Base-by-base conservation (phyloP, 768 basidiomycete genomes). In the Suillus lakei region DNA sequence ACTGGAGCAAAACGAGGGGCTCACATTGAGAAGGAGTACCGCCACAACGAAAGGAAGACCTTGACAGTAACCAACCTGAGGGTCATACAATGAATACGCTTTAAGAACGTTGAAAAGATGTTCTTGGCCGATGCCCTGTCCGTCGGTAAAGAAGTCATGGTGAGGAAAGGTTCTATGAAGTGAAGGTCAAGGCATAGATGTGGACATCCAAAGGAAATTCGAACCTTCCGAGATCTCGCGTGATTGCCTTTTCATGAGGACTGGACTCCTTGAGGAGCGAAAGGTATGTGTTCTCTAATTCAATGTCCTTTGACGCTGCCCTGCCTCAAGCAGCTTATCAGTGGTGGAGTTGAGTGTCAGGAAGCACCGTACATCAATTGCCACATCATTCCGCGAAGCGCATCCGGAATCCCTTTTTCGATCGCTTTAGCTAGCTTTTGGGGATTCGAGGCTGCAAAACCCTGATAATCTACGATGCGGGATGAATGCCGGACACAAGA, bases 61-160 rank as follows among this genome's bases (percentile, higher is more conserved):
- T 80, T 99, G 98, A 69, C 96, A 98, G 74, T 99, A 99, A 10
- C 98, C 98, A 6, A 99, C 97, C 77, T 96, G 91, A 50, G 91
- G 82, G 77, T 96, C 94, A 79, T 95, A 92, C 89, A 99, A 76
- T 26, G 95, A 98, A 76, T 99, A 99, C 12, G 98, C 98, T 76
- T 99, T 99, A 38, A 98, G 83, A 41, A 99, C 96, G 73, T 98
- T 99, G 82, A 98, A 98, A 41, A 99, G 78, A 72, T 97, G 96
- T 77, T 98, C 97, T 76, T 99, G 96, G 2, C 98, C 98, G 32
- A 96, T 91, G 10, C 97, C 98, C 71, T 93, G 92, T 3, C 91
- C 95, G 69, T 98, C 93, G 50, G 88, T 95, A 77, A 99, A 99
- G 80, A 95, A 98, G 54, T 93, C 91, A 72, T 99, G 96, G 74